Conservation (phyloP, 345 rosid species). For the Zanthoxylum bungeanum region DNA sequence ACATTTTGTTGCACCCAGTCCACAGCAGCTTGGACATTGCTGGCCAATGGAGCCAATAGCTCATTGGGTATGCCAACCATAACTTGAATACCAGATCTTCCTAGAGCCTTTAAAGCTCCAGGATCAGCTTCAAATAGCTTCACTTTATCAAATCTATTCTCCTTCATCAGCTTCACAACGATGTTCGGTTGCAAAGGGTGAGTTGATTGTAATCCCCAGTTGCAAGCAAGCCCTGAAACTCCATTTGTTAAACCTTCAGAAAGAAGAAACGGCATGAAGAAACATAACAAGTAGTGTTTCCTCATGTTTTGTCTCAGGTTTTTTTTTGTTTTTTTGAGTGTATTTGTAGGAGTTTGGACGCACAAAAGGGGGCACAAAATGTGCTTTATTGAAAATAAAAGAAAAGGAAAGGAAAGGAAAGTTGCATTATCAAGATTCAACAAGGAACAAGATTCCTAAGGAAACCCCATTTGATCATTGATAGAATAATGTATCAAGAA, state of each 20-base stretch:
- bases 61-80: slow-evolving; percentile 97
- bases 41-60: slow-evolving; percentile 51
- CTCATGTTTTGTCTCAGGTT: too few species aligned
- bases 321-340: background rate
- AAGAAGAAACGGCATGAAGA: too few species aligned
- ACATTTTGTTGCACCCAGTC: too few species aligned
- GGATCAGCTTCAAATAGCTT: slow-evolving; percentile 92
- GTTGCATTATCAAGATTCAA: slow-evolving; percentile 29
- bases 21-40: too few species aligned
- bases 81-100: slow-evolving; percentile 78
- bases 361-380: background rate
- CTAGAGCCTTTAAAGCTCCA: slow-evolving; percentile 71
- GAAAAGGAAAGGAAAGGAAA: slow-evolving; percentile 43
- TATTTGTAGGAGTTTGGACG: background rate
- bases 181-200: too few species aligned
- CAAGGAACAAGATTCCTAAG: slow-evolving; percentile 47
- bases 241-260: too few species aligned
- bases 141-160: slow-evolving; percentile 82
- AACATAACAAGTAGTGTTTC: slow-evolving; percentile 6
- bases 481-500: slow-evolving; percentile 12
- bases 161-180: too few species aligned
- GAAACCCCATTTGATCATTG: slow-evolving; percentile 18
- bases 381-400: slow-evolving; percentile 36
- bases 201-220: slow-evolving; percentile 77
- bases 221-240: slow-evolving; percentile 64